Evolutionary conservation across 2,329 filamentous ascomycete species (phyloP), one percentile per base, ranked within the genome.

Genomic region (Bertia moriformis): DNA sequence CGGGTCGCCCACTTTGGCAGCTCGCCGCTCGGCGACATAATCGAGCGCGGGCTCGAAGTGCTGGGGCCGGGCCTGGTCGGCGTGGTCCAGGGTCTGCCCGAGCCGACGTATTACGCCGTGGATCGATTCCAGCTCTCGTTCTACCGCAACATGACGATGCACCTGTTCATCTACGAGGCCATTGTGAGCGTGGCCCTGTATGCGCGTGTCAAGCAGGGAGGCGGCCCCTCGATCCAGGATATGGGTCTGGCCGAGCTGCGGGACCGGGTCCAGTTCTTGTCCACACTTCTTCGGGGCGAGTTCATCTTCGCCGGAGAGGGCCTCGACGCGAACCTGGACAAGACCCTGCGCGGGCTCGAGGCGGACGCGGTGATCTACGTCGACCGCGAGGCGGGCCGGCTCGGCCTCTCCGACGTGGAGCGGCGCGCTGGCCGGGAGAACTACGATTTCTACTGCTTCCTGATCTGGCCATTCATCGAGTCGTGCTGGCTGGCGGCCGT

Each of bases 141-240:
- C 59, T 98, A 98, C 61, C 80, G 91, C 39, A 98, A 98, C 59
- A 96, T 96, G 91, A 95, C 89, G 0, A 98, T 98, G 44, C 91
- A 98, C 54, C 71, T 98, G 4, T 98, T 98, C 57, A 91, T 98
- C 41, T 83, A 86, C 2, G 88, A 96, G 55, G 83, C 89, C 0
- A 67, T 98, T 3, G 85, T 96, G 17, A 91, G 85, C 44, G 85
- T 80, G 3, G 83, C 83, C 19, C 78, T 98, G 68, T 98, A 98
- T 57, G 91, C 79, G 0, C 74, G 76, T 33, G 83, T 96, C 40
- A 98, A 98, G 59, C 77, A 78, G 44, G 91, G 91, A 14, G 89
- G 89, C n/a, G 85, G 83, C 0, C 82, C 84, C 0, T 67, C 78
- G 3, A 74, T 82, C 47, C 86, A 95, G 53, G 74, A 82, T 37